Base-by-base conservation (phyloP, 2,329 filamentous ascomycete genomes). In the Penicillium sp. region DNA sequence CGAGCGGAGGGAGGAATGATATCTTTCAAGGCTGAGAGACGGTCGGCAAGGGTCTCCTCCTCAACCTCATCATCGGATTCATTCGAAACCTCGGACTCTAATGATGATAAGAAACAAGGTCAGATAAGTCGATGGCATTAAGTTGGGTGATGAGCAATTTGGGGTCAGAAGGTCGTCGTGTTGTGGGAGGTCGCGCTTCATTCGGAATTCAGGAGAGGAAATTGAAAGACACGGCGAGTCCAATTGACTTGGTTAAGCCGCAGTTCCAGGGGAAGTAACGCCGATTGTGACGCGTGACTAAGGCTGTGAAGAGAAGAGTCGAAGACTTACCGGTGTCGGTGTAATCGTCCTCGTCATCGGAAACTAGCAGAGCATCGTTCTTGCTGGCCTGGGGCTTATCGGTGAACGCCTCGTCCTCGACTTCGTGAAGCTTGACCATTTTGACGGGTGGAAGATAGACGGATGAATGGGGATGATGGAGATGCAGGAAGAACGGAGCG, bases 391-490 rank as follows among this genome's bases (percentile, higher is more conserved):
- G 81, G 52, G 75, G 70, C 67, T 84, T 81, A 55, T 76, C 71
- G 65, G 78, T 75, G 74, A 95, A 94, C 70, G 93, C 85, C 76
- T 95, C 89, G 65, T 96, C 90, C 64, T 93, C 83, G 61, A 96
- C 90, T 75, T 96, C 90, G 64, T 87, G 85, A 63, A 96, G 85
- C 70, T 90, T 87, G 68, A 96, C 90, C 90, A 96, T 95, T 57
- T 67, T 65, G 57, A 45, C 48, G 49, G 51, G 30, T 30, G 43
- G 17, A 35, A 41, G 30, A 30, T 30, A 20, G 15, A 18, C 17
- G 25, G 41, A 35, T 33, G 16, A 33, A 41, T 27, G 16, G 23
- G 6, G 6, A 20, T 42, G 35, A 26, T 37, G 31, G 33, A 36
- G 30, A 39, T 41, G 33, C 37, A 45, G 51, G 47, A 44, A 44